phyloP scores from a whole-genome alignment of 495 filamentous ascomycete genomes.

The Xylaria bambusicola region DNA sequence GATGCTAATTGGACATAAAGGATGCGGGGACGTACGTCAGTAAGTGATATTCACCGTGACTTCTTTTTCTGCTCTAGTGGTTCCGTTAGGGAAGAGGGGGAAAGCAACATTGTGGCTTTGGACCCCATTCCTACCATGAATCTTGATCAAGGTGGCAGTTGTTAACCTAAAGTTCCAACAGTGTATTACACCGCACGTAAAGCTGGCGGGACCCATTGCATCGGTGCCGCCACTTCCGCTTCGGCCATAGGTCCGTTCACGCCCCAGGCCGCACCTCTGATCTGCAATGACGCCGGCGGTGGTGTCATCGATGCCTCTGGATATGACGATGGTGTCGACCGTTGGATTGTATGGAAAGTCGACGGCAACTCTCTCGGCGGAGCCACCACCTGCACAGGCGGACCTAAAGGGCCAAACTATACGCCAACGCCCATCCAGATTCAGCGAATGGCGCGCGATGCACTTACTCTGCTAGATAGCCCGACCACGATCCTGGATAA shows the following conservation, averaged over 20 bases:
- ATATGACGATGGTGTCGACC: constrained; percentile 55
- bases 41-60: constrained; percentile 10
- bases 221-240: constrained; percentile 51
- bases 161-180: background rate
- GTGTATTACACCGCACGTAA: constrained; percentile 58
- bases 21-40: constrained; percentile 51
- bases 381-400: constrained; percentile 32
- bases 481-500: constrained; percentile 57
- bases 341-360: constrained; percentile 61
- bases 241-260: constrained; percentile 51
- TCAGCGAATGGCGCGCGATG: constrained; percentile 54
- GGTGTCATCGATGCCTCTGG: constrained; percentile 59
- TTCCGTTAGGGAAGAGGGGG: no score
- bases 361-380: constrained; percentile 56
- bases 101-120: no score
- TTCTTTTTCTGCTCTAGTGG: no score
- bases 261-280: constrained; percentile 40
- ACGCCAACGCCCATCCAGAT: constrained; percentile 58
- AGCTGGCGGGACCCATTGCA: constrained; percentile 48
- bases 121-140: no score
- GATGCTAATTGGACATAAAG: constrained; percentile 13
- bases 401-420: no score
- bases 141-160: background rate
- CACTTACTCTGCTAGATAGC: constrained; percentile 49
- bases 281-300: constrained; percentile 50